Evolutionary conservation across 345 rosid genomes (phyloP).

Genomic region (Cochlearia excelsa): DNA sequence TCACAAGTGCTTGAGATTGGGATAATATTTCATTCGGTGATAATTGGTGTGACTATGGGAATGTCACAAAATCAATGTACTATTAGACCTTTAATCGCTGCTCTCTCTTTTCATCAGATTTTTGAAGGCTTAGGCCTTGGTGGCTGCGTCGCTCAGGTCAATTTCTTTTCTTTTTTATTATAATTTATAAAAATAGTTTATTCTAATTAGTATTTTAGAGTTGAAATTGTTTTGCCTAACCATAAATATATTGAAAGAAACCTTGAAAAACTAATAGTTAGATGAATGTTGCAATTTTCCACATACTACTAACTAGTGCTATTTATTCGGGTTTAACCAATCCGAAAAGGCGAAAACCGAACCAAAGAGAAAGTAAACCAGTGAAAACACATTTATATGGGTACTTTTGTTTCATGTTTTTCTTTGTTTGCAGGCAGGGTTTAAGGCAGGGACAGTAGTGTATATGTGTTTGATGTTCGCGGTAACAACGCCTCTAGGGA

Average conservation of each 20-base stretch:
- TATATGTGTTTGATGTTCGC: conserved; percentile 94
- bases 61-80: conserved; percentile 96
- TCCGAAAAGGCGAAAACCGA: not conserved
- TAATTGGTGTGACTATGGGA: conserved; percentile 93
- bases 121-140: conserved; percentile 98
- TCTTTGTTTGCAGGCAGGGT: conserved; percentile 62
- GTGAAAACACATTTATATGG: too few relatives aligned
- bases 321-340: conserved; percentile 1
- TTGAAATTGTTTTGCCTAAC: not conserved
- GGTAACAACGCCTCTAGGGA: conserved; percentile 87
- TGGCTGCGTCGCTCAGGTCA: conserved; percentile 99
- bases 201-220: not conserved
- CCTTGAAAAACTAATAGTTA: conserved; percentile 10
- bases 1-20: conserved; percentile 94
- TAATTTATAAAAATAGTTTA: too few relatives aligned
- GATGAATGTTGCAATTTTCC: conserved; percentile 16
- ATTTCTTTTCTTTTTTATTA: not conserved
- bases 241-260: conserved; percentile 4
- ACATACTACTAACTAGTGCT: conserved; percentile 14
- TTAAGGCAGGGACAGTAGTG: conserved; percentile 60
- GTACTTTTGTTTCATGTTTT: not conserved
- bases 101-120: conserved; percentile 89
- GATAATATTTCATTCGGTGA: conserved; percentile 89
- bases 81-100: conserved; percentile 78
- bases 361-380: too few relatives aligned